Percentiles rank a stretch among this genome's conserved stretches.
phyloP scores from a whole-genome alignment of 2,329 filamentous ascomycete genomes.

The Ophiostoma himal-ulmi region DNA sequence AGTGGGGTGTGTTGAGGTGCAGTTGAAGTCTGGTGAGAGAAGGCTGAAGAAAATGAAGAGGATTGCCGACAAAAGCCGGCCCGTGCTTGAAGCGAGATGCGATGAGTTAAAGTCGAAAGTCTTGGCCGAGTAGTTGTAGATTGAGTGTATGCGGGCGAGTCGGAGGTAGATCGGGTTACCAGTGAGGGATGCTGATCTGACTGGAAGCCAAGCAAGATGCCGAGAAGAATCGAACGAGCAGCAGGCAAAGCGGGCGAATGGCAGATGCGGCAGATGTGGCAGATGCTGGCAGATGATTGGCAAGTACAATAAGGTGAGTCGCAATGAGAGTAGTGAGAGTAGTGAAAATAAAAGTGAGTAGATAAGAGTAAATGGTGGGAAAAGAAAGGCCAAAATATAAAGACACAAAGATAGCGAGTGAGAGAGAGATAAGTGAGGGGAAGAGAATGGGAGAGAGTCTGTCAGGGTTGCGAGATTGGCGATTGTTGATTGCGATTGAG shows the following conservation, averaged over 20 bases:
- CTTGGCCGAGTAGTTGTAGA: neutral
- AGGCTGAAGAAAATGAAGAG: neutral
- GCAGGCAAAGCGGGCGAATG: neutral
- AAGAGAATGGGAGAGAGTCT: neutral
- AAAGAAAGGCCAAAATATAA: neutral
- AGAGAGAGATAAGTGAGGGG: conserved; percentile 4
- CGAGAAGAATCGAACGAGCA: neutral
- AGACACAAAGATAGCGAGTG: neutral
- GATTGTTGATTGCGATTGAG: conserved; percentile 9
- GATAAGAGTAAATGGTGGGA: neutral
- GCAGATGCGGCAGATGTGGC: neutral
- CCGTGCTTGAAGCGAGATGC: neutral
- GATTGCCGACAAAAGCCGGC: neutral
- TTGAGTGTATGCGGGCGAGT: no score
- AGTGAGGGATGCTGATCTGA: neutral
- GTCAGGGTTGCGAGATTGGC: neutral
- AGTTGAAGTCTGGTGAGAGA: neutral
- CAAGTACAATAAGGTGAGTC: neutral
- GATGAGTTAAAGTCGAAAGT: neutral
- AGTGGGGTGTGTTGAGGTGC: neutral
- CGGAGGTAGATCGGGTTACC: neutral
- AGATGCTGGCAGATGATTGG: neutral
- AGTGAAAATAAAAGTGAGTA: neutral
- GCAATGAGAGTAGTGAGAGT: neutral
- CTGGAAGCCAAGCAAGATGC: neutral